A percentile compares a stretch with the other conserved stretches of the same genome.
Conservation (phyloP, 2,329 filamentous ascomycete species). For the Sclerotinia trifoliorum region DNA sequence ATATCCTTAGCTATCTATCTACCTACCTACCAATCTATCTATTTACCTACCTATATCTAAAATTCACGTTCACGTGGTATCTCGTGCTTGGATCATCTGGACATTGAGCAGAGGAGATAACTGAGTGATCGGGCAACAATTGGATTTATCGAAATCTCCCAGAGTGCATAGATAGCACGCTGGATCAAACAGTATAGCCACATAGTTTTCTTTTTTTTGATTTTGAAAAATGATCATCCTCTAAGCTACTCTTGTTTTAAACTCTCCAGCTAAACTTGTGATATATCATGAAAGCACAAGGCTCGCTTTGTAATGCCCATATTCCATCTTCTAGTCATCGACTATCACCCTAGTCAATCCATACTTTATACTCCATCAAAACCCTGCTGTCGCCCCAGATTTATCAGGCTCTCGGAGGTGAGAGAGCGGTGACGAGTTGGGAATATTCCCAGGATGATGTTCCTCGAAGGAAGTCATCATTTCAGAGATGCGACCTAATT, state of each 20-base stretch:
- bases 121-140: not conserved
- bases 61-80: not conserved
- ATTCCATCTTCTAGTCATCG: not conserved
- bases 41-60: not conserved
- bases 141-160: not conserved
- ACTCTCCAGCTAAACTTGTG: not conserved
- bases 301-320: not conserved
- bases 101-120: no score
- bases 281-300: not conserved
- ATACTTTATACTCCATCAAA: not conserved
- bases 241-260: not conserved
- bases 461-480: constrained; percentile 16
- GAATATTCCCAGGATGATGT: constrained; percentile 16
- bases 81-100: not conserved
- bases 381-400: not conserved
- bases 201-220: not conserved
- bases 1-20: constrained; percentile 7
- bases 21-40: not conserved
- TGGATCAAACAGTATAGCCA: not conserved
- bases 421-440: not conserved
- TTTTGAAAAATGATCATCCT: no score
- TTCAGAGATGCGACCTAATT: constrained; percentile 10
- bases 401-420: not conserved
- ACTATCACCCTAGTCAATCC: not conserved
- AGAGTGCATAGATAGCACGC: no score